Conservation (phyloP, 164 flowering plant genomes). For the Liriodendron chinense region DNA sequence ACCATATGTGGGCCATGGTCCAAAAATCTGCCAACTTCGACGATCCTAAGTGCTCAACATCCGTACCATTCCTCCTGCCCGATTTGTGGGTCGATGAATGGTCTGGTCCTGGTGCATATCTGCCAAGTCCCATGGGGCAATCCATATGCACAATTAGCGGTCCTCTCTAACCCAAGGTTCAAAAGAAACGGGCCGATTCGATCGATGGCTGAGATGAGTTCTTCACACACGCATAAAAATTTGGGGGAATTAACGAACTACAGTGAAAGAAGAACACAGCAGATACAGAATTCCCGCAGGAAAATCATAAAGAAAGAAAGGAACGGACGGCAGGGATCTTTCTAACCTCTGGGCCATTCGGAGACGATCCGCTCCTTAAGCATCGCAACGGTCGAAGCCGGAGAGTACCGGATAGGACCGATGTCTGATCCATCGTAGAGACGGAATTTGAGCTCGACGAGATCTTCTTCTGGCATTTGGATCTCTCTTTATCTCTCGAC, state of each 20-base stretch:
- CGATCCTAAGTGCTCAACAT: neutral
- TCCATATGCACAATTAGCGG: neutral
- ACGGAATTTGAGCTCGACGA: constrained; percentile 58
- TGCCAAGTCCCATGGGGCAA: neutral
- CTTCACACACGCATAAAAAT: neutral
- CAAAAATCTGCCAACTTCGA: neutral
- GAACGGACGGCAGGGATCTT: neutral
- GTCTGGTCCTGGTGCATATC: neutral
- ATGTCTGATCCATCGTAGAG: constrained; percentile 63
- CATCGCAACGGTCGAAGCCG: constrained; percentile 54
- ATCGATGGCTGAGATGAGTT: neutral
- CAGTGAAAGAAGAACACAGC: neutral
- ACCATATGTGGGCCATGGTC: neutral
- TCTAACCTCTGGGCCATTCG: constrained; percentile 65
- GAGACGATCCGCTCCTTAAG: constrained; percentile 58
- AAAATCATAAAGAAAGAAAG: neutral
- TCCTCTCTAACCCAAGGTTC: neutral
- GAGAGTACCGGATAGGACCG: constrained; percentile 58
- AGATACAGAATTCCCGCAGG: neutral
- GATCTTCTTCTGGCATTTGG: constrained; percentile 61
- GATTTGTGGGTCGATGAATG: neutral
- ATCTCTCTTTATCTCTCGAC: neutral
- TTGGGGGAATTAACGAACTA: neutral
- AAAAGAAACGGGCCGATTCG: neutral
- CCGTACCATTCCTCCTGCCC: neutral